Evolutionary conservation across 1,284 basidiomycete species (phyloP).

Genomic region (Taiwanofungus camphoratus): DNA sequence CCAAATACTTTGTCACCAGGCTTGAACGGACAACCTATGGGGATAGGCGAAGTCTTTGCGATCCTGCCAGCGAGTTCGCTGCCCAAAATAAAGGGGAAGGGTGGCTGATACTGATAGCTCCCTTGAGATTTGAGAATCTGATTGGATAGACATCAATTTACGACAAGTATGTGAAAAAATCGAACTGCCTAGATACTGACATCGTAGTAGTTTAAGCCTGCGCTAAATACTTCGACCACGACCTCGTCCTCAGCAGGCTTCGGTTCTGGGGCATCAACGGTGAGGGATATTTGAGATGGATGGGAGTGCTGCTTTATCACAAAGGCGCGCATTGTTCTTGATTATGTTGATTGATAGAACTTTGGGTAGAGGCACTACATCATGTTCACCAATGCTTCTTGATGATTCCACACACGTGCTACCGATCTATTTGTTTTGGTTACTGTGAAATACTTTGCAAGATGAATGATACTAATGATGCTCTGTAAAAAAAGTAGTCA

Average conservation of each 20-base stretch:
- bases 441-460: no score
- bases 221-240: conserved; percentile 78
- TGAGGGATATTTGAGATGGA: conserved; percentile 61
- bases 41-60: conserved; percentile 71
- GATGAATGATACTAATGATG: not conserved
- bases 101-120: conserved; percentile 81
- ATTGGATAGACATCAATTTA: conserved; percentile 1
- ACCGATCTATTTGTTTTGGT: no score
- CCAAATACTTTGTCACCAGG: conserved; percentile 91
- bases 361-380: no score
- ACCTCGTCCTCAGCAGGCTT: conserved; percentile 52
- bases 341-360: not conserved
- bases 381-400: not conserved
- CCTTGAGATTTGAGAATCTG: conserved; percentile 84
- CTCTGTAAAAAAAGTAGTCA: not conserved
- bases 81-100: conserved; percentile 80
- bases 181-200: no score
- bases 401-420: not conserved
- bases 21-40: conserved; percentile 74
- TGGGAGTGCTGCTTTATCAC: conserved; percentile 70
- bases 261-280: conserved; percentile 58
- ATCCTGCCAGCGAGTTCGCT: conserved; percentile 86
- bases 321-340: conserved; percentile 79
- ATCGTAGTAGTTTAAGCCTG: conserved; percentile 79
- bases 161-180: not conserved